Evolutionary conservation across 768 basidiomycete genomes (phyloP).

Genomic region (Mycena metata): DNA sequence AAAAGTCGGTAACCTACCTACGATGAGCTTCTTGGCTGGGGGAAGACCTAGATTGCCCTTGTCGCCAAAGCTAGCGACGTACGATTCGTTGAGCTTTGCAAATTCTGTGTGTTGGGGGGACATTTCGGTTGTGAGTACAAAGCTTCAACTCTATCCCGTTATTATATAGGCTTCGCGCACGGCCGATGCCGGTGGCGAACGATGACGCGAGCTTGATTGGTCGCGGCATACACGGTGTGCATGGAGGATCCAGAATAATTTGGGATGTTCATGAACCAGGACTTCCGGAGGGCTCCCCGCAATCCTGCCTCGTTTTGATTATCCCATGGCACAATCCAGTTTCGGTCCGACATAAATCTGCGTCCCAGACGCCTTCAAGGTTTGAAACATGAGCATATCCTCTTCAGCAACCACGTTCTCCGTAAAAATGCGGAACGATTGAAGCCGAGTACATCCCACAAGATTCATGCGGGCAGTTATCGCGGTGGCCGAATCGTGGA

Average conservation of each 20-base stretch:
- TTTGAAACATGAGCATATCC: neutral
- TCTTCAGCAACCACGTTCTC: neutral
- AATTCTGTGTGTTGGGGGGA: slow-evolving; percentile 45
- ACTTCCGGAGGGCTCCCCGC: too few species aligned
- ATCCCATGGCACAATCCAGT: too few species aligned
- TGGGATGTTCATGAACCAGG: too few species aligned
- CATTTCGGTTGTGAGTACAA: slow-evolving; percentile 6
- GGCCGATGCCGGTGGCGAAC: slow-evolving; percentile 13
- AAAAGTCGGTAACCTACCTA: slow-evolving; percentile 42
- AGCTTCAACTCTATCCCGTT: slow-evolving; percentile 2
- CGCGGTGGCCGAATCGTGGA: too few species aligned
- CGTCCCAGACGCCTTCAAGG: too few species aligned
- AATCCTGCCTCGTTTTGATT: too few species aligned
- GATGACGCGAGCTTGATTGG: slow-evolving; percentile 11
- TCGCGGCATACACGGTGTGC: too few species aligned
- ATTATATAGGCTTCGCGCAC: neutral
- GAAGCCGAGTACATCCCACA: neutral
- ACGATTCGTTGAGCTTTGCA: slow-evolving; percentile 53
- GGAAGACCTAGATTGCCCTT: slow-evolving; percentile 56
- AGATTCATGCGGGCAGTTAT: neutral
- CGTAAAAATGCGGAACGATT: neutral
- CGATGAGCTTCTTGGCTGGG: slow-evolving; percentile 56
- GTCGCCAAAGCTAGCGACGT: slow-evolving; percentile 56
- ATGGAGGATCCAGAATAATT: too few species aligned
- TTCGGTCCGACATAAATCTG: too few species aligned